phyloP scores from a whole-genome alignment of 129 eudicot genomes.

The Flaveria trinervia region DNA sequence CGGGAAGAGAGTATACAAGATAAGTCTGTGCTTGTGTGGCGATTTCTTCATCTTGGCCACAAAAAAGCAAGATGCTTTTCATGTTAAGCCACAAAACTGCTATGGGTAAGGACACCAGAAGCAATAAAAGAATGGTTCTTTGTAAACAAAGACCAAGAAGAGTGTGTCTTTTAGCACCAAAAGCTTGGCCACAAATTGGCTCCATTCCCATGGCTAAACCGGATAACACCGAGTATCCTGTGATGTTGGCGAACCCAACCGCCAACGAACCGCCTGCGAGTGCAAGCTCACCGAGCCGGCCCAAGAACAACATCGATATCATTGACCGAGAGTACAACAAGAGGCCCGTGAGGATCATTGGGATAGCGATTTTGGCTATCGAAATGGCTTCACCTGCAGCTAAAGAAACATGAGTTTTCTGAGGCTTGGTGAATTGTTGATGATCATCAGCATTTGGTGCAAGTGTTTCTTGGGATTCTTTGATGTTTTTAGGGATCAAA shows the following conservation, averaged over 20 bases:
- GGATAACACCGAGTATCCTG: conserved; percentile 83
- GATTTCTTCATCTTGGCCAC: conserved; percentile 74
- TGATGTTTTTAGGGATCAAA: conserved; percentile 13
- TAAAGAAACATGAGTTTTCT: conserved; percentile 45
- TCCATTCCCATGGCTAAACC: conserved; percentile 97
- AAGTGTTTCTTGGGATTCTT: conserved; percentile 32
- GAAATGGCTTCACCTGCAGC: conserved; percentile 52
- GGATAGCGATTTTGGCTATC: conserved; percentile 63
- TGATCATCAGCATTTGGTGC: conserved; percentile 37
- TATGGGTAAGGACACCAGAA: conserved; percentile 58
- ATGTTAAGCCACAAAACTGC: conserved; percentile 71
- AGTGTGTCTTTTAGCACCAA: conserved; percentile 64
- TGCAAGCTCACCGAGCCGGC: conserved; percentile 71
- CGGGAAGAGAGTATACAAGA: conserved; percentile 65
- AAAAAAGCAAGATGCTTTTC: conserved; percentile 58
- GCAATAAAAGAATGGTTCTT: conserved; percentile 55
- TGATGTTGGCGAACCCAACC: conserved; percentile 82
- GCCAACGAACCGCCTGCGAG: conserved; percentile 86
- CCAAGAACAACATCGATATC: conserved; percentile 84
- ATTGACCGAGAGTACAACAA: conserved; percentile 77
- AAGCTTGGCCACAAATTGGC: conserved; percentile 92
- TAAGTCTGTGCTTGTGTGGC: conserved; percentile 72
- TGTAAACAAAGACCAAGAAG: conserved; percentile 74
- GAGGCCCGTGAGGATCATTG: conserved; percentile 88
- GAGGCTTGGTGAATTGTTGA: conserved; percentile 28